Evolutionary conservation across 768 basidiomycete genomes (phyloP).

Genomic region (Naganishia kalamii): DNA sequence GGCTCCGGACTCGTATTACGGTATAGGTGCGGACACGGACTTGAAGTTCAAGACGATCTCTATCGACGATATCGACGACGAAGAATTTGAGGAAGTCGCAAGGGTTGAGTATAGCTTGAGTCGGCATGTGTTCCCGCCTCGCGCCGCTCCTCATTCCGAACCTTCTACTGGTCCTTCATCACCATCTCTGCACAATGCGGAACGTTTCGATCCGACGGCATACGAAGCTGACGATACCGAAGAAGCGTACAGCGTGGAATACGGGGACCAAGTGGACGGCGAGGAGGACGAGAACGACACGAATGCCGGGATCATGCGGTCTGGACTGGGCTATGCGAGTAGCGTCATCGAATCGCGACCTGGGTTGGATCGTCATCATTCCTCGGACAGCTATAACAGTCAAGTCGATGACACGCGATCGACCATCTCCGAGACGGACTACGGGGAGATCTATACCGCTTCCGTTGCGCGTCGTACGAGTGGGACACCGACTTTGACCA

Average conservation of each 20-base stretch:
- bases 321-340: background rate
- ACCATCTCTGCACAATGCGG: background rate
- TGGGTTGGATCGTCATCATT: background rate
- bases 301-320: background rate
- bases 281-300: background rate
- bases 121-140: constrained; percentile 8
- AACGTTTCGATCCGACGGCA: constrained; percentile 21
- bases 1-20: constrained; percentile 4
- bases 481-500: background rate
- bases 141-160: background rate
- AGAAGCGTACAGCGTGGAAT: constrained; percentile 11
- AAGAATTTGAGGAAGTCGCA: constrained; percentile 7
- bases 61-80: constrained; percentile 7
- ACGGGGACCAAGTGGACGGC: constrained; percentile 11
- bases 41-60: constrained; percentile 13
- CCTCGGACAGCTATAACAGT: constrained; percentile 3
- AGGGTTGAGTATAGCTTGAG: constrained; percentile 16
- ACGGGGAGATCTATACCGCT: constrained; percentile 7
- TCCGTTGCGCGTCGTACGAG: constrained; percentile 5
- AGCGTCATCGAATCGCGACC: background rate
- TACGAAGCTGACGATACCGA: constrained; percentile 22
- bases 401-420: background rate
- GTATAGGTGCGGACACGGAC: background rate
- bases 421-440: constrained; percentile 3
- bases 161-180: background rate